Conservation (phyloP, 257 asterid species). For the Primulina eburnea region DNA sequence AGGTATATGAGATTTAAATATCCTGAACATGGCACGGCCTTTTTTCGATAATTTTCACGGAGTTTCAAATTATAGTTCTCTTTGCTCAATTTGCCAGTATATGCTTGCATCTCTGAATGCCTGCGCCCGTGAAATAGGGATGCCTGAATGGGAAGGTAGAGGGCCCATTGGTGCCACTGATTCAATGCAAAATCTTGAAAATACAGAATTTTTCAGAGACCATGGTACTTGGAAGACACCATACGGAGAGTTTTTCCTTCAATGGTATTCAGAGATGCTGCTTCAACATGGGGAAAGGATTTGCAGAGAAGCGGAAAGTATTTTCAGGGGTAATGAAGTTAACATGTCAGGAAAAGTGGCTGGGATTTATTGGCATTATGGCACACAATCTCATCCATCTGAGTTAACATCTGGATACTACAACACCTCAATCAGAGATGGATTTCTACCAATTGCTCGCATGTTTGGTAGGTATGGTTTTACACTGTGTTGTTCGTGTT, state of each 20-base stretch:
- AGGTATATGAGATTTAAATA: constrained; percentile 34
- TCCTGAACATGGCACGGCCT: neutral
- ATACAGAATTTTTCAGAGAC: constrained; percentile 43
- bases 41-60: constrained; percentile 4
- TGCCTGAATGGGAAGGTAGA: constrained; percentile 57
- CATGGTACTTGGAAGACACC: constrained; percentile 66
- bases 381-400: constrained; percentile 56
- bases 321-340: constrained; percentile 56
- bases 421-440: constrained; percentile 56
- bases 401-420: constrained; percentile 68
- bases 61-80: constrained; percentile 21
- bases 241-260: constrained; percentile 67
- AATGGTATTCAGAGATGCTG: constrained; percentile 71
- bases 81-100: constrained; percentile 47
- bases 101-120: constrained; percentile 75
- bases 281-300: constrained; percentile 72
- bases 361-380: constrained; percentile 57
- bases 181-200: constrained; percentile 52
- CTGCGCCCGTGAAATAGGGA: constrained; percentile 47
- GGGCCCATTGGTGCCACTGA: constrained; percentile 49
- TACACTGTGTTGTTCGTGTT: constrained; percentile 53
- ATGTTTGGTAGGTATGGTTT: constrained; percentile 62
- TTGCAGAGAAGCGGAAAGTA: constrained; percentile 61
- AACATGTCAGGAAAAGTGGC: constrained; percentile 60
- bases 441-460: constrained; percentile 50